Percentiles rank a stretch among this genome's conserved stretches.
Evolutionary conservation across 1,284 basidiomycete species (phyloP).

Genomic region (Takashimella koratensis): DNA sequence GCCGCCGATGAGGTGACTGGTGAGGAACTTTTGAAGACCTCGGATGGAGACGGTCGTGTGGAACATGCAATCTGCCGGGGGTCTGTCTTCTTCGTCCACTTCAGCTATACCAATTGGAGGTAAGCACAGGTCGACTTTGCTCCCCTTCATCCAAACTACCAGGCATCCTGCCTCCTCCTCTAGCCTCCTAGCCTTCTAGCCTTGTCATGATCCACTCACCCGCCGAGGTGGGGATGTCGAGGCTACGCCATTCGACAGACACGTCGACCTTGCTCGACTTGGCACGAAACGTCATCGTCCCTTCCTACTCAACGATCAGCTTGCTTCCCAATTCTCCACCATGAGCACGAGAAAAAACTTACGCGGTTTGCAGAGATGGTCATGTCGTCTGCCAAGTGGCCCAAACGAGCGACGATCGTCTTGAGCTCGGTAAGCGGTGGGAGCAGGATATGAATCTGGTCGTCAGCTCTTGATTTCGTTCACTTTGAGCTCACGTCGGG

Average conservation of each 20-base stretch:
- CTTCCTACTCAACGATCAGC: slow-evolving; percentile 37
- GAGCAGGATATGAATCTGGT: slow-evolving; percentile 73
- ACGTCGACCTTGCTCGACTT: slow-evolving; percentile 66
- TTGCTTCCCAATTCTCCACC: no score
- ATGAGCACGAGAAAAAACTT: slow-evolving; percentile 3
- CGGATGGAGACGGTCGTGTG: slow-evolving; percentile 66
- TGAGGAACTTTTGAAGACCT: slow-evolving; percentile 78
- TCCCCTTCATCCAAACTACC: no score
- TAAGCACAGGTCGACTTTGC: background rate
- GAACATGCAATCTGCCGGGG: slow-evolving; percentile 59
- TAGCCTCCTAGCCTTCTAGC: background rate
- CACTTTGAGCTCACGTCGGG: slow-evolving; percentile 63
- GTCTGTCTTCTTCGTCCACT: slow-evolving; percentile 45
- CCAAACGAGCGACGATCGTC: slow-evolving; percentile 70
- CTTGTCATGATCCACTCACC: slow-evolving; percentile 49
- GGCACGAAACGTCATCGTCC: slow-evolving; percentile 57
- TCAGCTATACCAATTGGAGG: no score
- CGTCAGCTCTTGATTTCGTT: background rate
- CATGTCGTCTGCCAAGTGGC: slow-evolving; percentile 71
- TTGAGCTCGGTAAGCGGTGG: slow-evolving; percentile 73
- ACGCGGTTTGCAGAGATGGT: slow-evolving; percentile 53
- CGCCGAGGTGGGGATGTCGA: slow-evolving; percentile 61
- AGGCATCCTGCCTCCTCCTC: no score
- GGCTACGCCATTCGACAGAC: slow-evolving; percentile 75
- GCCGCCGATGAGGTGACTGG: slow-evolving; percentile 75